Percentiles rank a stretch among this genome's conserved stretches.
These are phyloP conservation scores for Didymella lethalis DNA, from an alignment of 2,329 filamentous ascomycete genomes.

Conservation along the genomic window DNA sequence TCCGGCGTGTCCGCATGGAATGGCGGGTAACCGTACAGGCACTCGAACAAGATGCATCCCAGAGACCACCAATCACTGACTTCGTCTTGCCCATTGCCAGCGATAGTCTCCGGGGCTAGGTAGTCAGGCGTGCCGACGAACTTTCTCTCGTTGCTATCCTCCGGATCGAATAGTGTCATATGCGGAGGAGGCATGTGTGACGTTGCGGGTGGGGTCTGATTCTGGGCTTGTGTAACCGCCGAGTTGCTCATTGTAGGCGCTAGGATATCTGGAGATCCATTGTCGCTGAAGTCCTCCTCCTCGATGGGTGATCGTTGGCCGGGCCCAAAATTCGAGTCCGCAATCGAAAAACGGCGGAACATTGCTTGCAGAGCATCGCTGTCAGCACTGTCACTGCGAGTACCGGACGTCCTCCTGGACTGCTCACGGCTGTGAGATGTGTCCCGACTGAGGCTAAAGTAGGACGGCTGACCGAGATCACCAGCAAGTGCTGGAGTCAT, in stretches of 20 bases:
- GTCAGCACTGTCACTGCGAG: conserved; percentile 89
- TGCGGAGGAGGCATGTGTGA: conserved; percentile 88
- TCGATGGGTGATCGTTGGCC: conserved; percentile 70
- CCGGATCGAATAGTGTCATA: conserved; percentile 91
- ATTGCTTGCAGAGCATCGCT: conserved; percentile 85
- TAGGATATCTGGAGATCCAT: conserved; percentile 81
- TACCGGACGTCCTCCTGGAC: conserved; percentile 74
- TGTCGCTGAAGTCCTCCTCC: conserved; percentile 75
- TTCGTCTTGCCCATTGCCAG: conserved; percentile 93
- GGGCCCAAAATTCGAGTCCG: conserved; percentile 56
- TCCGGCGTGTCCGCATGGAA: conserved; percentile 92
- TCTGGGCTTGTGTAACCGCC: conserved; percentile 59
- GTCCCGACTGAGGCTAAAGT: conserved; percentile 80
- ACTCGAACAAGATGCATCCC: conserved; percentile 98
- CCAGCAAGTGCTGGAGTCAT: conserved; percentile 79
- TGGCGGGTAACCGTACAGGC: conserved; percentile 89
- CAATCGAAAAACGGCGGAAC: conserved; percentile 72
- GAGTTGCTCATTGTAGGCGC: conserved; percentile 65
- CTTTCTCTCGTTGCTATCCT: conserved; percentile 81
- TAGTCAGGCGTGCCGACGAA: conserved; percentile 99
- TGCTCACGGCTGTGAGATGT: conserved; percentile 66
- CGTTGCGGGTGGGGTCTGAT: conserved; percentile 66
- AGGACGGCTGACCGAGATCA: conserved; percentile 83
- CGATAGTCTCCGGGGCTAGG: conserved; percentile 94
- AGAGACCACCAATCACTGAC: conserved; percentile 99